phyloP scores from a whole-genome alignment of 129 eudicot genomes.

The Solidago caesia region DNA sequence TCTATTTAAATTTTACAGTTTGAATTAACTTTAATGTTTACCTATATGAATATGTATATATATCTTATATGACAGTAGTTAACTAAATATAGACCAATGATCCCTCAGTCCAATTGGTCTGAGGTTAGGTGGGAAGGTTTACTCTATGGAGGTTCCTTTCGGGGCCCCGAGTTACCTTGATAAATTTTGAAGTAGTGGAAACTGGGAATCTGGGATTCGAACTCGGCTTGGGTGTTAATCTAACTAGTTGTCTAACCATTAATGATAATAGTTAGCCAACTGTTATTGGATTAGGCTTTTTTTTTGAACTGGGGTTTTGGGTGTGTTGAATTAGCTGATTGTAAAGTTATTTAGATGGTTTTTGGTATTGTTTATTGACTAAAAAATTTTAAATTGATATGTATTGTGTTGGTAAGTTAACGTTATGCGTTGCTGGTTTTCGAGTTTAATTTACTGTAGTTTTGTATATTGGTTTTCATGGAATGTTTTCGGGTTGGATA shows the following conservation, averaged over 20 bases:
- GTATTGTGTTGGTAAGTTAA: neutral
- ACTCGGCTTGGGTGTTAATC: too few relatives aligned
- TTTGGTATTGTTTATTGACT: neutral
- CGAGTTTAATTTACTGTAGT: neutral
- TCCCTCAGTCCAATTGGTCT: neutral
- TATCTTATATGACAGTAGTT: too few relatives aligned
- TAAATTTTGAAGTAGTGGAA: too few relatives aligned
- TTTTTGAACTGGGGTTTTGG: neutral
- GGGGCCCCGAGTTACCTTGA: too few relatives aligned
- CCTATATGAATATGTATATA: too few relatives aligned
- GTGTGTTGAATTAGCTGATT: conserved; percentile 3
- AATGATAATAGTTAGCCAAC: neutral
- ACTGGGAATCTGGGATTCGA: too few relatives aligned
- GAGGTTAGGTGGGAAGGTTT: too few relatives aligned
- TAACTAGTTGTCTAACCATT: too few relatives aligned
- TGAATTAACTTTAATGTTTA: too few relatives aligned
- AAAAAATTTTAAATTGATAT: neutral
- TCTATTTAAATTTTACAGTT: neutral
- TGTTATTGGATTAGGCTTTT: neutral
- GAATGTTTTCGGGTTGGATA: neutral
- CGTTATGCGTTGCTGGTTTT: neutral
- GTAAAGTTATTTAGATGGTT: neutral
- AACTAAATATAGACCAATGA: neutral
- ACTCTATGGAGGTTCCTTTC: too few relatives aligned
- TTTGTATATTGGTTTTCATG: too few relatives aligned